Evolutionary conservation across 768 basidiomycete genomes (phyloP).

Genomic region (Psilocybe sp.): DNA sequence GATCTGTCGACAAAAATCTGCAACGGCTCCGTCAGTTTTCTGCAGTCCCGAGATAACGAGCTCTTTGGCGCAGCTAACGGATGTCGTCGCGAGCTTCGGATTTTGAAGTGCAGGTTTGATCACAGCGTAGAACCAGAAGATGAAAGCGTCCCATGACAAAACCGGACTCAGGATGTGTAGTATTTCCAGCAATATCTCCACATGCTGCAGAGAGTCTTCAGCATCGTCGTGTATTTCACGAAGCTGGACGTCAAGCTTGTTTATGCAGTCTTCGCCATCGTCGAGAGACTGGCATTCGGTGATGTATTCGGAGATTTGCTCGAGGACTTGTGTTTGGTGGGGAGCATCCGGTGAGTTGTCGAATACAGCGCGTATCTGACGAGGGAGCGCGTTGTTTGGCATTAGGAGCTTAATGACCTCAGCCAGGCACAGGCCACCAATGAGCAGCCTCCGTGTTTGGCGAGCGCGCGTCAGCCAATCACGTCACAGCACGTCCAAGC

Average conservation of each 20-base stretch:
- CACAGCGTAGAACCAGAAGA: conserved; percentile 82
- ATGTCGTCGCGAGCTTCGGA: conserved; percentile 56
- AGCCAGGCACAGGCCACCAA: conserved; percentile 8
- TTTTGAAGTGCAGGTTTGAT: conserved; percentile 77
- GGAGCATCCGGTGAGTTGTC: conserved; percentile 50
- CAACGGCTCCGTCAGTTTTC: conserved; percentile 41
- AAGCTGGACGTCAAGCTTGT: conserved; percentile 64
- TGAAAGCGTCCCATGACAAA: conserved; percentile 61
- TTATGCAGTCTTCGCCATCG: conserved; percentile 40
- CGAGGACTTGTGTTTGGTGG: conserved; percentile 47
- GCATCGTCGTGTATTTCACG: conserved; percentile 59
- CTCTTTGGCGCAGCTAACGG: conserved; percentile 67
- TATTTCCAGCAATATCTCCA: conserved; percentile 64
- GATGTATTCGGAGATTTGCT: conserved; percentile 54
- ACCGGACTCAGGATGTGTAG: conserved; percentile 62
- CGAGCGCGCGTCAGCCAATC: conserved; percentile 19
- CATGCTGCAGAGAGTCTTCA: conserved; percentile 60
- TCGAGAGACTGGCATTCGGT: conserved; percentile 44
- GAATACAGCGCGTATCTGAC: conserved; percentile 57
- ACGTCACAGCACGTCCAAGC: conserved; percentile 28
- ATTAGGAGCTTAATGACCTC: conserved; percentile 12
- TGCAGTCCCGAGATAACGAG: conserved; percentile 63
- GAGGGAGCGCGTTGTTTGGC: conserved; percentile 18
- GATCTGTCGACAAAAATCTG: conserved; percentile 60
- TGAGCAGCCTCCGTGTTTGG: conserved; percentile 5